Base-by-base conservation (phyloP, 768 basidiomycete species). In the Inosperma sp. region DNA sequence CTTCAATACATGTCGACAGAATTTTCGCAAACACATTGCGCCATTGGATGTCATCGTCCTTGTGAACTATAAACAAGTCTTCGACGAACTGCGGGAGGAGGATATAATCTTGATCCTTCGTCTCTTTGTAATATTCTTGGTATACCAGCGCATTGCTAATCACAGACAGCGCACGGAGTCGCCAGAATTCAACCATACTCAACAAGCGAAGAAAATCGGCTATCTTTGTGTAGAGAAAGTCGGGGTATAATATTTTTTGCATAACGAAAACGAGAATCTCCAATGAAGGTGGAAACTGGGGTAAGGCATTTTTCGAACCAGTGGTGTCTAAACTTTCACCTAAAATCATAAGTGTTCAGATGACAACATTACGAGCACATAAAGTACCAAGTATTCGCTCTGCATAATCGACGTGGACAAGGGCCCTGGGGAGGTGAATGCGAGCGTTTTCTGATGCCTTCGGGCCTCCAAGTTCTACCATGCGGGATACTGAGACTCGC, bases 181-280 rank as follows among this genome's bases (percentile, higher is more conserved):
- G 66, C 56, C 68, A 68, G 52, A 66, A 68, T 52, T 74, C 73
- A 25, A 69, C 63, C 43, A 65, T 69, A 10, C 70, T 63, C 23
- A 72, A 55, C 8, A 72, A 62, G 39, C 63, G 62, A 26, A 74
- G 60, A 16, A 75, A 59, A 17, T 71, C 64, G 9, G 65, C 62
- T 26, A 68, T 64, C 34, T 63, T 59, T 6, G 56, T 34, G 7
- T 56, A 54, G 30, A 53, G 48, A 27, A 66, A 54, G 4, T 46
- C 52, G 22, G 68, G 66, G 45, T 41, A 53, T 9, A 71, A 41
- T 23, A 73, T 69, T 50, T 59, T 61, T 17, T 65, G 55, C 49
- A 72, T 58, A 16, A 69, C 57, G 42, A 68, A 68, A 13, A 63
- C 49, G 45, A 72, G 46, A 33, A 67, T 30, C 17, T 66, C 58